phyloP scores from a whole-genome alignment of 2,329 filamentous ascomycete genomes.

The Hypocrella siamensis region DNA sequence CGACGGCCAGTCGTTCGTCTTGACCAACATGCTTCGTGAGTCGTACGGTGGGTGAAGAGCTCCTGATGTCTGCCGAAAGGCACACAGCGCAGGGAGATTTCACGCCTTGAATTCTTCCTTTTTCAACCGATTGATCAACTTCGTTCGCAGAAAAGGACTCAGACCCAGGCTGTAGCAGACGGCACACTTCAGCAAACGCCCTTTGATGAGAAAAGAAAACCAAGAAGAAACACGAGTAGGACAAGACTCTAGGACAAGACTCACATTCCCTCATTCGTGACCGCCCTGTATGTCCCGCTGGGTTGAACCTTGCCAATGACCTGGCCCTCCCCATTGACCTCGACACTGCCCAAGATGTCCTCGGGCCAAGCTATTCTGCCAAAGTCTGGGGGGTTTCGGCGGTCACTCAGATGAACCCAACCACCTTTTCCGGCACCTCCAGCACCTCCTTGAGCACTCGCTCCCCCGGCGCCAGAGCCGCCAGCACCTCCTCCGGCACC shows the following conservation, averaged over 20 bases:
- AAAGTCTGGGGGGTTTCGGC: slow-evolving; percentile 48
- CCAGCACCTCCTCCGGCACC: slow-evolving; percentile 24
- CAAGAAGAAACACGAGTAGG: no score
- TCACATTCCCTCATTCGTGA: slow-evolving; percentile 54
- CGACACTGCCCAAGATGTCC: slow-evolving; percentile 53
- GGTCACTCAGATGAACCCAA: slow-evolving; percentile 49
- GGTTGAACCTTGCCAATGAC: slow-evolving; percentile 42
- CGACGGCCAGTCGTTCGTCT: no score
- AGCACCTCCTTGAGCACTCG: slow-evolving; percentile 44
- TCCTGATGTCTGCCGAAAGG: no score
- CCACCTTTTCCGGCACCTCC: slow-evolving; percentile 45
- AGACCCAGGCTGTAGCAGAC: background rate
- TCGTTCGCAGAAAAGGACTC: slow-evolving; percentile 25
- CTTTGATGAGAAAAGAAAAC: no score
- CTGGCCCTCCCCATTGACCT: slow-evolving; percentile 41
- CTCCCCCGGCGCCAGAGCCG: slow-evolving; percentile 34
- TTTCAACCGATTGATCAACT: slow-evolving; percentile 34
- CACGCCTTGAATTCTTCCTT: slow-evolving; percentile 22
- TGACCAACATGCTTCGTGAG: no score
- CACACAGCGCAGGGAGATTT: no score
- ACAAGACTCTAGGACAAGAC: slow-evolving; percentile 19
- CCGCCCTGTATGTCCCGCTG: slow-evolving; percentile 46
- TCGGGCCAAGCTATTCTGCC: slow-evolving; percentile 54
- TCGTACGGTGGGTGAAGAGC: no score
- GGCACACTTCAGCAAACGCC: no score